Evolutionary conservation across 75 land plant genomes (phyloP).

Genomic region (Azolla pinnata): DNA sequence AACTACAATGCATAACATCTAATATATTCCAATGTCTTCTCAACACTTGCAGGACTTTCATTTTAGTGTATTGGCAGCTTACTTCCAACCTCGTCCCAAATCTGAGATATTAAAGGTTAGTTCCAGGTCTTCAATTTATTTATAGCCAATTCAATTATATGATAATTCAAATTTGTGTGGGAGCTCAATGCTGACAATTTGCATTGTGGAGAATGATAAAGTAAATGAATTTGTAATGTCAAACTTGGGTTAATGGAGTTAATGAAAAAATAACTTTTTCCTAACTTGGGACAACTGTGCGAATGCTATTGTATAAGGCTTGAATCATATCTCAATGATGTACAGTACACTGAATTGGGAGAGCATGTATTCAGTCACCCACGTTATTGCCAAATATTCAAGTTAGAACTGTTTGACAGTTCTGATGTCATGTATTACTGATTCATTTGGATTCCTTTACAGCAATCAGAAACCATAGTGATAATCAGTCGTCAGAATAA

Average conservation of each 20-base stretch:
- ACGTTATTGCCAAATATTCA: no score
- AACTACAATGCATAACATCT: not conserved
- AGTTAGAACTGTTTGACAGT: no score
- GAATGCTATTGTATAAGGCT: no score
- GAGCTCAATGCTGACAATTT: not conserved
- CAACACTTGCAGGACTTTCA: constrained; percentile 81
- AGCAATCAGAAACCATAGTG: no score
- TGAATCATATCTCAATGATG: no score
- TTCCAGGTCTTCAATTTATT: not conserved
- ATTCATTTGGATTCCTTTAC: no score
- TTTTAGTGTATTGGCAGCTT: constrained; percentile 70
- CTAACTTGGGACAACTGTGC: no score
- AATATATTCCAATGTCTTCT: not conserved
- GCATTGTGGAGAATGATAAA: not conserved
- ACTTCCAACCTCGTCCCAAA: constrained; percentile 54
- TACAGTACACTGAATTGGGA: no score
- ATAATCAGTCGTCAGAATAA: no score
- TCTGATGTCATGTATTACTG: no score
- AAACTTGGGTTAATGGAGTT: not conserved
- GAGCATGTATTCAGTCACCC: no score
- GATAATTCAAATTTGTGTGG: not conserved
- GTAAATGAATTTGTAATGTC: not conserved
- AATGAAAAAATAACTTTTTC: not conserved
- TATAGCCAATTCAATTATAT: no score
- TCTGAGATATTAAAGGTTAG: constrained; percentile 75